Conservation (phyloP, 1,284 basidiomycete genomes). For the Pisolithus thermaeus region DNA sequence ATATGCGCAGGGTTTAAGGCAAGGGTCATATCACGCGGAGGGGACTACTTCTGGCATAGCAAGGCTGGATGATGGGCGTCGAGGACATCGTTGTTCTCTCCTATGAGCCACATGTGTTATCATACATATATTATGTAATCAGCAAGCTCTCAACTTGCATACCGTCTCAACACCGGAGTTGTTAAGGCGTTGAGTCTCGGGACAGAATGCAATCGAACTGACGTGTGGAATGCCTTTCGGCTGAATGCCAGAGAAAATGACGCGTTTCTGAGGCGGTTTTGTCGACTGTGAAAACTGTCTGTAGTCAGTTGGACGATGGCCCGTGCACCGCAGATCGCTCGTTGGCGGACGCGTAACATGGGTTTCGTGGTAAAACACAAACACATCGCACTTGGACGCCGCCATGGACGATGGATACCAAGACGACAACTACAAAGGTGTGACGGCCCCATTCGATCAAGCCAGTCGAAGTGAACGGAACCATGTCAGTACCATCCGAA, state of each 20-base stretch:
- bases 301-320: too few species aligned
- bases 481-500: slow-evolving; percentile 28
- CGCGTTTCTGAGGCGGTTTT: slow-evolving; percentile 16
- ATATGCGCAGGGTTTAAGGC: too few species aligned
- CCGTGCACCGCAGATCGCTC: neutral
- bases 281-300: neutral
- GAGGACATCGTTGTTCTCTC: too few species aligned
- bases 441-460: slow-evolving; percentile 50
- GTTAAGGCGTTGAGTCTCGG: neutral
- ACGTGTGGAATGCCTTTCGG: slow-evolving; percentile 86
- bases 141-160: too few species aligned
- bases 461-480: slow-evolving; percentile 38
- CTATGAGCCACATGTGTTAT: too few species aligned
- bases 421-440: slow-evolving; percentile 51
- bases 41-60: too few species aligned
- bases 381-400: neutral
- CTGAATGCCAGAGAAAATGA: slow-evolving; percentile 80
- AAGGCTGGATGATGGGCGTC: too few species aligned
- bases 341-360: neutral
- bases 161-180: too few species aligned
- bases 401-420: slow-evolving; percentile 17
- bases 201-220: slow-evolving; percentile 14
- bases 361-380: too few species aligned
- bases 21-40: too few species aligned
- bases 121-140: too few species aligned